Conservation (phyloP, 768 basidiomycete species). For the Tulasnella sp. region DNA sequence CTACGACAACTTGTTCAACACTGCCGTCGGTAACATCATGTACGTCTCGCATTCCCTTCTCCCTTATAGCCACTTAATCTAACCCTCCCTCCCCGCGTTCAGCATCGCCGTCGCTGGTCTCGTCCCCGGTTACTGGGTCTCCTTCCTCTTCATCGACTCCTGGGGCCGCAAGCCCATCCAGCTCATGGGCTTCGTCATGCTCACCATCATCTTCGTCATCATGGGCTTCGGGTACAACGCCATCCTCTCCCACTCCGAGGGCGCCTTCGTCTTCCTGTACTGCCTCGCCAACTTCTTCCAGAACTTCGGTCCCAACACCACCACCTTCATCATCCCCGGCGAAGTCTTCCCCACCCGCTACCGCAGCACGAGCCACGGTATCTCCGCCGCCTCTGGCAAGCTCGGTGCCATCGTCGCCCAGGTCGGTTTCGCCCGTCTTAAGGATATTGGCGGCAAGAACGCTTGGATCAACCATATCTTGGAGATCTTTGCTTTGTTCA, state of each 20-base stretch:
- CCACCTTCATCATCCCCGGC: constrained; percentile 26
- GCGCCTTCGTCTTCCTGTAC: constrained; percentile 27
- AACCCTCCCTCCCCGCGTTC: not conserved
- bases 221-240: constrained; percentile 29
- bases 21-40: constrained; percentile 56
- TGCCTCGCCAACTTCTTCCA: constrained; percentile 29
- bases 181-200: constrained; percentile 25
- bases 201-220: constrained; percentile 25
- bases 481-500: constrained; percentile 77
- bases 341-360: constrained; percentile 29
- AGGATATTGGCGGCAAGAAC: constrained; percentile 53
- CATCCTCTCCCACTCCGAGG: constrained; percentile 22
- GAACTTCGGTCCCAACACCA: constrained; percentile 26
- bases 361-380: constrained; percentile 25
- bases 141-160: constrained; percentile 25
- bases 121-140: constrained; percentile 30
- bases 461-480: constrained; percentile 60
- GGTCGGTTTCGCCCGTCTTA: constrained; percentile 34
- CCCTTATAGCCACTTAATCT: not conserved
- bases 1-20: constrained; percentile 53
- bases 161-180: constrained; percentile 78
- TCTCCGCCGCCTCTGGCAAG: constrained; percentile 26
- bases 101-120: constrained; percentile 27
- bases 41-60: not conserved
- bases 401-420: constrained; percentile 27